Percentiles rank a stretch among this genome's conserved stretches.
These are phyloP conservation scores for Rhypophila decipiens DNA, from an alignment of 495 filamentous ascomycete genomes.

Conservation along the genomic window DNA sequence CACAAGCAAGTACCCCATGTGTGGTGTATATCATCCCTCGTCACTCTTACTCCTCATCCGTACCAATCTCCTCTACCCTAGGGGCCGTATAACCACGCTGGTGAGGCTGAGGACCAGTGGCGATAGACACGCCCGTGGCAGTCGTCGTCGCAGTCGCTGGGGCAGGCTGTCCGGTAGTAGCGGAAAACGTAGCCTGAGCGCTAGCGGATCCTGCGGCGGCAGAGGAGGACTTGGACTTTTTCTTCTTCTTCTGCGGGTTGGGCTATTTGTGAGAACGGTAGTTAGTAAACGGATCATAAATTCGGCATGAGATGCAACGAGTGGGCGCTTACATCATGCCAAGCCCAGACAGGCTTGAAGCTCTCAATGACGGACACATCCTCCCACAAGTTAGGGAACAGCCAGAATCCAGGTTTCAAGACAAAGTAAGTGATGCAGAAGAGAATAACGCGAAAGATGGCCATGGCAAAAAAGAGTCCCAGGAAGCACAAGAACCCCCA, in stretches of 20 bases:
- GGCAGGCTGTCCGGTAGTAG: constrained; percentile 45
- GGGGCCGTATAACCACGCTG: constrained; percentile 46
- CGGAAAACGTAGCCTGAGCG: constrained; percentile 36
- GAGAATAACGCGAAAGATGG: constrained; percentile 91
- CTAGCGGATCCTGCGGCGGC: constrained; percentile 30
- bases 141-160: constrained; percentile 56
- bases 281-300: not conserved
- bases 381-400: constrained; percentile 97
- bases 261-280: not conserved
- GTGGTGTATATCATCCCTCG: too few species aligned
- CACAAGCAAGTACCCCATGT: too few species aligned
- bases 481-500: constrained; percentile 90
- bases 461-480: constrained; percentile 95
- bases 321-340: constrained; percentile 75
- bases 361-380: constrained; percentile 98
- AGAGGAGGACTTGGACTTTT: constrained; percentile 62
- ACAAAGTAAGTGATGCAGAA: constrained; percentile 88
- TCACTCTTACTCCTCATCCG: constrained; percentile 48
- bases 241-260: constrained; percentile 30
- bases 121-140: constrained; percentile 43
- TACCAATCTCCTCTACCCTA: constrained; percentile 60
- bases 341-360: constrained; percentile 94
- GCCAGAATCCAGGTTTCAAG: constrained; percentile 82
- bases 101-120: constrained; percentile 37
- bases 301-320: not conserved